Base-by-base conservation (phyloP, 2,329 filamentous ascomycete genomes). In the Myriosclerotinia curreyana region DNA sequence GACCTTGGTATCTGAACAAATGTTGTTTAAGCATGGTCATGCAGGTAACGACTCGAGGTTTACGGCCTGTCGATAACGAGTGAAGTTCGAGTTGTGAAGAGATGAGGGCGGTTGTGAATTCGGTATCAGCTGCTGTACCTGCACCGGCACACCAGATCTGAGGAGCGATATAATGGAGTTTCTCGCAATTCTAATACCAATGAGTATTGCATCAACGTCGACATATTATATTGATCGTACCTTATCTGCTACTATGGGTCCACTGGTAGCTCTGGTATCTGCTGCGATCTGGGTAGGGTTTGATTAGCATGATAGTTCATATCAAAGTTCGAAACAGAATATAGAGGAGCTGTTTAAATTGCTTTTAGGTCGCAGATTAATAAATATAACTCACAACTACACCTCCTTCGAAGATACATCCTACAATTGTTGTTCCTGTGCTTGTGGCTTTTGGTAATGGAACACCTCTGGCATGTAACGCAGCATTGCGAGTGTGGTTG, bases 1-100 rank as follows among this genome's bases (percentile, higher is more conserved):
- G 86, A 71, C 95, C 95, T 78, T 99, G 95, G 83, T 99, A 91
- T 73, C 91, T 88, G 89, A 99, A 99, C 68, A 99, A 90, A 78
- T 99, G 95, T 81, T 99, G 95, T 84, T 99, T 99, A 70, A 99
- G 88, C 83, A 99, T 89, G 60, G 95, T 99, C 95, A 99, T 99
- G 83, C 93, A 96, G 68, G 95, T 99, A 71, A 97, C 93, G 72
- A 99, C 96, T 76, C 95, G 92, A 66, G 95, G 94, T 79, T 95
- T 92, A 77, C 95, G 94, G 78, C 94, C 94, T 38, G 95, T 98
- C 64, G 92, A 97, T 73, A 99, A 89, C 63, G 94, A 86, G 82
- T 99, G 95, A 67, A 99, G 88, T 82, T 99, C 95, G 76, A 99
- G 89, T 81, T 98, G 95, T 70, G 95, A 99, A 74, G 93, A 97